A percentile compares a stretch with the other conserved stretches of the same genome.
phyloP scores from a whole-genome alignment of 2,329 filamentous ascomycete species.

The Biscogniauxia mediterranea region DNA sequence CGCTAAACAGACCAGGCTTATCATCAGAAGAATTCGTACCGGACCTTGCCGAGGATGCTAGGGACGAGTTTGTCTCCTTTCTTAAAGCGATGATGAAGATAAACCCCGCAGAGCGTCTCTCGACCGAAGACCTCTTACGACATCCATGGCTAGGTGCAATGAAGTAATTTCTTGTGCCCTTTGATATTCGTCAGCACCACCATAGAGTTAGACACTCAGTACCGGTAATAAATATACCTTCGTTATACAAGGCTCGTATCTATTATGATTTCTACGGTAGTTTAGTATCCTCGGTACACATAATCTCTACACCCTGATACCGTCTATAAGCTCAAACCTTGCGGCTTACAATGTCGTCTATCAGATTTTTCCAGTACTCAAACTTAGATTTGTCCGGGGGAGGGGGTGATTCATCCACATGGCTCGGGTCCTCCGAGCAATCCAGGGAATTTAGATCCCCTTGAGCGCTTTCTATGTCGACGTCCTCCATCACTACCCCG shows the following conservation, averaged over 20 bases:
- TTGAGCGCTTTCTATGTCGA: neutral
- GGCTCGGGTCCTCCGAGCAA: no score
- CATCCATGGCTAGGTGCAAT: constrained; percentile 2
- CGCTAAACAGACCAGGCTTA: neutral
- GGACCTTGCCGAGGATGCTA: neutral
- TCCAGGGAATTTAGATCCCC: no score
- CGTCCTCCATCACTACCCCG: neutral
- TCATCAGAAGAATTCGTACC: neutral
- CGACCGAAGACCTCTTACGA: neutral
- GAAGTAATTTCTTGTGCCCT: no score
- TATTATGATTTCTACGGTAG: no score
- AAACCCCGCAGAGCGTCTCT: constrained; percentile 1
- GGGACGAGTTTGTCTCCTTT: constrained; percentile 1
- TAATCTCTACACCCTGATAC: neutral
- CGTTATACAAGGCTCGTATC: no score
- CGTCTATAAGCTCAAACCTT: neutral
- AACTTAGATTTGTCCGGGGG: neutral
- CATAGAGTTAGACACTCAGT: no score
- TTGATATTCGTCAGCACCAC: no score
- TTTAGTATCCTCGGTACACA: neutral
- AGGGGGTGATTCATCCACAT: no score
- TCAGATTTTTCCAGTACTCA: neutral
- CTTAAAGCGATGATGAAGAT: constrained; percentile 7
- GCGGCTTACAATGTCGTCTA: neutral
- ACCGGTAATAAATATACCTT: no score